Conservation (phyloP, 495 filamentous ascomycete genomes). For the Penicillium atrosanguineum region DNA sequence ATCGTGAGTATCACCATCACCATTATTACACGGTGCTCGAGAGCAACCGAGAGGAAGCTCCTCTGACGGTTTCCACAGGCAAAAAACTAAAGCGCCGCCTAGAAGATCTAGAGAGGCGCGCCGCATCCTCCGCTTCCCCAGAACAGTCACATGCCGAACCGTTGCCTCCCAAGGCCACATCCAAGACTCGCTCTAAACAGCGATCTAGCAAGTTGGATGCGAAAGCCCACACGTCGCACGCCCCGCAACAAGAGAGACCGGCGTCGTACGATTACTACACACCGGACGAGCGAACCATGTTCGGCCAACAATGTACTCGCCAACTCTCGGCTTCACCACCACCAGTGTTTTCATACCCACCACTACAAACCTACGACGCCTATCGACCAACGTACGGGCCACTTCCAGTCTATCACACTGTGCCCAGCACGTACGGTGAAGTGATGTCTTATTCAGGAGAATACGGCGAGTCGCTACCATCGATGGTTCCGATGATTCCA, state of each 20-base stretch:
- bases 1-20: conserved; percentile 64
- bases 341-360: conserved; percentile 70
- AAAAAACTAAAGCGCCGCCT: conserved; percentile 98
- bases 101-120: conserved; percentile 92
- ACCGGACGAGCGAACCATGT: conserved; percentile 52
- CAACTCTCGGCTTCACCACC: conserved; percentile 69
- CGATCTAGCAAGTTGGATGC: conserved; percentile 46
- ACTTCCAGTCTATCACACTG: conserved; percentile 62
- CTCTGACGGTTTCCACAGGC: conserved; percentile 50
- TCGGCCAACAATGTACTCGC: conserved; percentile 68
- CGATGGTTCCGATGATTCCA: conserved; percentile 64
- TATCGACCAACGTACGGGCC: conserved; percentile 64
- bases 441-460: conserved; percentile 50
- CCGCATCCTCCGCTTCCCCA: conserved; percentile 74
- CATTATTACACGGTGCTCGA: neutral
- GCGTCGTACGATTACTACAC: conserved; percentile 39
- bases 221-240: conserved; percentile 35
- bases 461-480: conserved; percentile 61
- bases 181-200: conserved; percentile 43
- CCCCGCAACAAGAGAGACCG: conserved; percentile 20
- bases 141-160: conserved; percentile 60
- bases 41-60: neutral
- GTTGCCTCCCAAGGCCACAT: conserved; percentile 41
- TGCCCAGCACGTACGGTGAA: conserved; percentile 57
- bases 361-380: conserved; percentile 64